Evolutionary conservation across 2,329 filamentous ascomycete genomes (phyloP).

Genomic region (Fusarium keratoplasticum): DNA sequence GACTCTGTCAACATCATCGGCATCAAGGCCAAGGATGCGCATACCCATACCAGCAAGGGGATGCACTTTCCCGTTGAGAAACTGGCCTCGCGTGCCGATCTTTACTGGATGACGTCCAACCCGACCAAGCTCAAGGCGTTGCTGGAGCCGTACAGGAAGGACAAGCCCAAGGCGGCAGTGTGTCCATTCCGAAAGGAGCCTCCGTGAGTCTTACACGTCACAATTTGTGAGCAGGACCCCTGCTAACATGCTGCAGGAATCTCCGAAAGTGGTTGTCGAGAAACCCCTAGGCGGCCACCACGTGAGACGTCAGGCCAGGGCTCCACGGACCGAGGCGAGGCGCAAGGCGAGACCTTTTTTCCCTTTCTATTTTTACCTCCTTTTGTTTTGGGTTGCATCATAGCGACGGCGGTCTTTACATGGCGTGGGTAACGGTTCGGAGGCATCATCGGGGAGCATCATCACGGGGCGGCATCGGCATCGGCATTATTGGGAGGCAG

Average conservation of each 20-base stretch:
- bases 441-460: constrained; percentile 25
- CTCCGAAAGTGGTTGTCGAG: constrained; percentile 34
- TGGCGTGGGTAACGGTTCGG: constrained; percentile 19
- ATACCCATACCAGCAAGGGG: constrained; percentile 16
- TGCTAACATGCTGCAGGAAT: constrained; percentile 41
- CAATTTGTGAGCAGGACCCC: constrained; percentile 24
- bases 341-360: constrained; percentile 1
- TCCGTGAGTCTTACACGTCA: constrained; percentile 40
- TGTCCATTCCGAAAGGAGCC: constrained; percentile 44
- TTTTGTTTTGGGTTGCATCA: constrained; percentile 37
- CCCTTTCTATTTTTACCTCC: constrained; percentile 32
- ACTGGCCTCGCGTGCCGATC: constrained; percentile 20
- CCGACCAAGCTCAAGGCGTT: constrained; percentile 37
- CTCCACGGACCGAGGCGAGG: constrained; percentile 14
- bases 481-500: constrained; percentile 35
- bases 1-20: constrained; percentile 37
- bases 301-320: constrained; percentile 14
- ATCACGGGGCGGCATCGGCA: constrained; percentile 4
- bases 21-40: constrained; percentile 32
- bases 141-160: constrained; percentile 39
- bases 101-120: constrained; percentile 36
- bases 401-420: constrained; percentile 32
- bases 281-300: constrained; percentile 9
- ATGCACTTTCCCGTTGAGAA: constrained; percentile 24
- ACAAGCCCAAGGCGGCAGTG: constrained; percentile 38